A percentile compares a stretch with the other conserved stretches of the same genome.
These are phyloP conservation scores for Pseudopediastrum boryanum DNA, from an alignment of 139 green algal species.

Conservation along the genomic window DNA sequence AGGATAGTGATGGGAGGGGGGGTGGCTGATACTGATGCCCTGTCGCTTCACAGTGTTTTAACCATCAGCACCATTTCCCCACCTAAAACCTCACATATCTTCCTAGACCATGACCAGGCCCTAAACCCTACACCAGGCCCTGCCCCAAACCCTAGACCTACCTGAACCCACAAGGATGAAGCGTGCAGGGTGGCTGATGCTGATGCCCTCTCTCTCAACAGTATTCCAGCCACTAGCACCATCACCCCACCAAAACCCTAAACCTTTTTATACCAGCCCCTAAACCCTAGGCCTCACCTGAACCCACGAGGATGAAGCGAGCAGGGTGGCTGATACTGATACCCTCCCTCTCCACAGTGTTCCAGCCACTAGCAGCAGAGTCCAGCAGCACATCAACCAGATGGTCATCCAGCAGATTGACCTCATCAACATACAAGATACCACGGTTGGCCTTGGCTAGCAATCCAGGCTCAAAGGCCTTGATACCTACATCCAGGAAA, in stretches of 20 bases:
- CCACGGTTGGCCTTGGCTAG: constrained; percentile 88
- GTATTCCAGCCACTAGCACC: constrained; percentile 81
- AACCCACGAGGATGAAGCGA: constrained; percentile 81
- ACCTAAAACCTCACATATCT: too few relatives aligned
- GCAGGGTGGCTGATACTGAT: constrained; percentile 80
- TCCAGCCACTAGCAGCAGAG: constrained; percentile 67
- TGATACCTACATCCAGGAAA: constrained; percentile 47
- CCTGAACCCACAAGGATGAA: constrained; percentile 82
- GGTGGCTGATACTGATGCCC: too few relatives aligned
- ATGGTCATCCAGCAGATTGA: constrained; percentile 86
- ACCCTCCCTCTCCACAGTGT: constrained; percentile 84
- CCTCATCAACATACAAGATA: constrained; percentile 89
- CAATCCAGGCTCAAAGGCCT: constrained; percentile 70
- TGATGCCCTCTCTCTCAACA: constrained; percentile 83
- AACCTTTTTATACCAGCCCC: too few relatives aligned
- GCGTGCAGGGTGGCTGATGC: constrained; percentile 74
- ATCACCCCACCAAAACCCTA: too few relatives aligned
- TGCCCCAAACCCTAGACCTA: too few relatives aligned
- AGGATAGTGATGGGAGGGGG: too few relatives aligned
- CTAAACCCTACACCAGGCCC: too few relatives aligned
- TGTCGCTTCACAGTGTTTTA: too few relatives aligned
- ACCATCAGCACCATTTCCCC: too few relatives aligned
- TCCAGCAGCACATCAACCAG: constrained; percentile 84
- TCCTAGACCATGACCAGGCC: too few relatives aligned
- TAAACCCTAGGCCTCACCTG: constrained; percentile 47